These are phyloP conservation scores for Pelargonium cotyledonis DNA, from an alignment of 441 rosid genomes.

Conservation along the genomic window DNA sequence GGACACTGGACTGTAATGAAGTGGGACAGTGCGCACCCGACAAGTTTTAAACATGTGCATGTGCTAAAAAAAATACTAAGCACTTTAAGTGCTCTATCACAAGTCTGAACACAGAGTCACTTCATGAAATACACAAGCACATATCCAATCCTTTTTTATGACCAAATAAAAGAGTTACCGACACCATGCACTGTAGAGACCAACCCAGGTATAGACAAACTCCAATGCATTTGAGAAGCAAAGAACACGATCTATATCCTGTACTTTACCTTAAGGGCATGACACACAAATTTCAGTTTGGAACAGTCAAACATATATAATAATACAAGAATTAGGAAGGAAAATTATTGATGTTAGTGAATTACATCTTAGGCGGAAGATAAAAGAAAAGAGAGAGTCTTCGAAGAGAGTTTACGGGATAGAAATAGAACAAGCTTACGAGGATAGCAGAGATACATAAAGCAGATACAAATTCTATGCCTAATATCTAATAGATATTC, in stretches of 20 bases:
- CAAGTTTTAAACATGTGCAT: slow-evolving; percentile 21
- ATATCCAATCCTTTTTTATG: background rate
- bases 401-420: no score
- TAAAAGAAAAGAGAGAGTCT: no score
- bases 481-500: no score
- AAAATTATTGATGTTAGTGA: no score
- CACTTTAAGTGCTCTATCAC: slow-evolving; percentile 10
- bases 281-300: background rate
- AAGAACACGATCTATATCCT: background rate
- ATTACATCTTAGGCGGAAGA: no score
- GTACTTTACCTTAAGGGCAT: background rate
- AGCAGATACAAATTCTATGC: no score
- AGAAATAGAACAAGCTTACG: no score
- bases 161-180: slow-evolving; percentile 2
- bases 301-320: no score
- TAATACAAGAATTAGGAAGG: no score
- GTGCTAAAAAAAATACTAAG: slow-evolving; percentile 16
- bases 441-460: no score
- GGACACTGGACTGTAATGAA: slow-evolving; percentile 4
- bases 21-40: slow-evolving; percentile 18
- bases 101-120: background rate
- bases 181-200: background rate
- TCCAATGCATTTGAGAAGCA: background rate
- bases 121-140: background rate
- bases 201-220: background rate